Conservation (phyloP, 2,329 filamentous ascomycete genomes). For the Daldinia sp. region DNA sequence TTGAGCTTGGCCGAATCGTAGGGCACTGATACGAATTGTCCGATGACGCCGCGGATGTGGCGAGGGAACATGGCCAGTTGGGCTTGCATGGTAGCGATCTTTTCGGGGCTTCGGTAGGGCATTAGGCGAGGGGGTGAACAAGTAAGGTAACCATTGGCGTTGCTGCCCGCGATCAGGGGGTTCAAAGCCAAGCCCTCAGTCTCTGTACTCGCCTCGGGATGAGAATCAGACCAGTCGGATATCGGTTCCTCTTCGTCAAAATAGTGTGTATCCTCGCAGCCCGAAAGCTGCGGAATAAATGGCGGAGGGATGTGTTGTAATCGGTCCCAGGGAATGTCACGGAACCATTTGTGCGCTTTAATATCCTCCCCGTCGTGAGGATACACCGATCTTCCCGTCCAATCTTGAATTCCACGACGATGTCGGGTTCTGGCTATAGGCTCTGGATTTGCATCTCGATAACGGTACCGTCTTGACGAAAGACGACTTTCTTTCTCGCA, state of each 20-base stretch:
- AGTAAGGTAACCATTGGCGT: slow-evolving; percentile 6
- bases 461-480: slow-evolving; percentile 76
- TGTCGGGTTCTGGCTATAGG: slow-evolving; percentile 40
- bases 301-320: slow-evolving; percentile 77
- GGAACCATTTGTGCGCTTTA: slow-evolving; percentile 88
- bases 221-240: slow-evolving; percentile 65
- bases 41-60: slow-evolving; percentile 54
- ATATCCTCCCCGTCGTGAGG: slow-evolving; percentile 87
- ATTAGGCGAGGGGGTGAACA: slow-evolving; percentile 13
- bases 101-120: slow-evolving; percentile 40
- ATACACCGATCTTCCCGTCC: slow-evolving; percentile 71
- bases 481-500: slow-evolving; percentile 78
- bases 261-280: slow-evolving; percentile 81
- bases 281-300: slow-evolving; percentile 77
- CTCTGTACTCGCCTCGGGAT: slow-evolving; percentile 42
- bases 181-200: slow-evolving; percentile 39
- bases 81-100: slow-evolving; percentile 43
- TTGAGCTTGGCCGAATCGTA: slow-evolving; percentile 59
- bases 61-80: slow-evolving; percentile 52
- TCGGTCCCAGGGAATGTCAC: slow-evolving; percentile 77
- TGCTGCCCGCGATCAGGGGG: slow-evolving; percentile 16
- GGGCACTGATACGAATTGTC: slow-evolving; percentile 56
- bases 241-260: slow-evolving; percentile 85
- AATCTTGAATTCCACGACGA: slow-evolving; percentile 42
- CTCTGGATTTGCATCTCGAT: slow-evolving; percentile 62